These are phyloP conservation scores for Xylaria grammica DNA, from an alignment of 495 filamentous ascomycete genomes.

Conservation along the genomic window DNA sequence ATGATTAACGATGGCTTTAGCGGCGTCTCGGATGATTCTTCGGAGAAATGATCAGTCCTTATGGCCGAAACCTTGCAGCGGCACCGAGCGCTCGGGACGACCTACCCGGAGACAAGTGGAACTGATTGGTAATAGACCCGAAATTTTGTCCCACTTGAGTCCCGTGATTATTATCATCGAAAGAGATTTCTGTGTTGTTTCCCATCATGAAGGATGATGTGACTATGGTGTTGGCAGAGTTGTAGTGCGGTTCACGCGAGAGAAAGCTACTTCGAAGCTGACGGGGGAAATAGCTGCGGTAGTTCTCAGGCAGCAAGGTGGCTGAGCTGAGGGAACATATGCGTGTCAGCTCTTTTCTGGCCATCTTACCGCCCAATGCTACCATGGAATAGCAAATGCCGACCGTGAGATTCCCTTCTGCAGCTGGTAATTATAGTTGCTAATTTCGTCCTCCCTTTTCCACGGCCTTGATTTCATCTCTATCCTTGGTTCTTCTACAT, in stretches of 20 bases:
- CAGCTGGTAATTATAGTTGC: too few species aligned
- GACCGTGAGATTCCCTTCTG: too few species aligned
- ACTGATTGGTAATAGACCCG: constrained; percentile 31
- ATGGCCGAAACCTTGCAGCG: constrained; percentile 29
- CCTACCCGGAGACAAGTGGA: constrained; percentile 40
- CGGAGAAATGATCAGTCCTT: constrained; percentile 22
- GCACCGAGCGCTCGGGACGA: constrained; percentile 1
- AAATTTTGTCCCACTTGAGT: constrained; percentile 38
- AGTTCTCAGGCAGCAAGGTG: too few species aligned
- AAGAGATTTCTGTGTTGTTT: constrained; percentile 21
- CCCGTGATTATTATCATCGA: constrained; percentile 35
- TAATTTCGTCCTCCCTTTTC: too few species aligned
- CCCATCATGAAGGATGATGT: not conserved
- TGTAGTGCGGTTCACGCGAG: not conserved
- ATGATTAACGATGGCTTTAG: constrained; percentile 31
- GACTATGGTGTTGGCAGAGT: not conserved
- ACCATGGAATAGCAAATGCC: too few species aligned
- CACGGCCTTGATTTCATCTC: too few species aligned
- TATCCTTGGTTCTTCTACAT: too few species aligned
- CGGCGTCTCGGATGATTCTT: constrained; percentile 34
- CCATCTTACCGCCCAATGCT: too few species aligned
- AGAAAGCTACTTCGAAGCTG: not conserved
- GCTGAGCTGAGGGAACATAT: too few species aligned
- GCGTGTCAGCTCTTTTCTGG: too few species aligned
- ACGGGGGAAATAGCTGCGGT: not conserved